These are phyloP conservation scores for Borealophlyctis nickersoniae DNA, from an alignment of 192 early-diverging fungal genomes.

Conservation along the genomic window DNA sequence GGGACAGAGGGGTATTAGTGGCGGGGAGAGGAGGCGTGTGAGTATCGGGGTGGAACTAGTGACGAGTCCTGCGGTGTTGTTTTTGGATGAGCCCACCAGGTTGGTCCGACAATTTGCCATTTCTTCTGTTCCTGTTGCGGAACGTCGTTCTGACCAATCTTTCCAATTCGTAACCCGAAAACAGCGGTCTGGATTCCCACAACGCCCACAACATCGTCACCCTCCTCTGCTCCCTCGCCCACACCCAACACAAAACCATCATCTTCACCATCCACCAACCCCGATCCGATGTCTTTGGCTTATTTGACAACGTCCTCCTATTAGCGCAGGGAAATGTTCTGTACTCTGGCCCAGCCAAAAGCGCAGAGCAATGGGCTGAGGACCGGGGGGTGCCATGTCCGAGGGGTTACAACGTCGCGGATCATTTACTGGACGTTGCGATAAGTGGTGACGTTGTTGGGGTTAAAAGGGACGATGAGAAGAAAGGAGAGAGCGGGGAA, in stretches of 20 bases:
- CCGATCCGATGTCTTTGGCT: constrained; percentile 70
- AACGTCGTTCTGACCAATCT: not conserved
- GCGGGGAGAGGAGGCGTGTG: constrained; percentile 59
- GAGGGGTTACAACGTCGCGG: constrained; percentile 68
- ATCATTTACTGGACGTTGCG: constrained; percentile 65
- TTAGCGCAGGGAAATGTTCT: constrained; percentile 62
- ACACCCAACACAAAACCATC: constrained; percentile 61
- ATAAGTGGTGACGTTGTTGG: not conserved
- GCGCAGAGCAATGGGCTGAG: constrained; percentile 48
- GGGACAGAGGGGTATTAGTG: constrained; percentile 39
- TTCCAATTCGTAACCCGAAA: too few relatives aligned
- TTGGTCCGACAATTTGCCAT: constrained; percentile 34
- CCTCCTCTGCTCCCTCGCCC: constrained; percentile 59
- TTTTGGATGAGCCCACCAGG: constrained; percentile 56
- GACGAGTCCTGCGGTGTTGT: constrained; percentile 48
- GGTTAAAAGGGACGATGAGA: not conserved
- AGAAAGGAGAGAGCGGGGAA: not conserved
- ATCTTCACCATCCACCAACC: constrained; percentile 93
- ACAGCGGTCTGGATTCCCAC: constrained; percentile 48
- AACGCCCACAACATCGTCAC: constrained; percentile 64
- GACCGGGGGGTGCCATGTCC: constrained; percentile 61
- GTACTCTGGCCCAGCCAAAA: constrained; percentile 56
- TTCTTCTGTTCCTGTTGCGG: constrained; percentile 25
- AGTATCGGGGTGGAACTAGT: constrained; percentile 54
- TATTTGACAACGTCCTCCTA: constrained; percentile 81